Percentiles rank a stretch among this genome's conserved stretches.
These are phyloP conservation scores for Teratosphaeriaceae sp. DNA, from an alignment of 2,329 filamentous ascomycete genomes.

Conservation along the genomic window DNA sequence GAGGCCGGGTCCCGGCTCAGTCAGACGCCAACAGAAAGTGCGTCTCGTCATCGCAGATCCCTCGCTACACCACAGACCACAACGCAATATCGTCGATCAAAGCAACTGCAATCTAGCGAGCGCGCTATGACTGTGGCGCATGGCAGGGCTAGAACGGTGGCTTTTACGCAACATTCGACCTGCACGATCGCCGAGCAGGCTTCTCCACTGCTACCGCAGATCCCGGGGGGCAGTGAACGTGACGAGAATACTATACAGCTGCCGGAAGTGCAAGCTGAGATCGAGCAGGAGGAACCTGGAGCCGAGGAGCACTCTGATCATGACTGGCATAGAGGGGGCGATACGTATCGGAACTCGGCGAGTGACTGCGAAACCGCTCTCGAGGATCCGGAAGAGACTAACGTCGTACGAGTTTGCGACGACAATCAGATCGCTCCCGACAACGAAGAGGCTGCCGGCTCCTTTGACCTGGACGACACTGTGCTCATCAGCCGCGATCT, in stretches of 20 bases:
- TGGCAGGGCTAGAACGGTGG: conserved; percentile 16
- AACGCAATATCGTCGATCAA: conserved; percentile 16
- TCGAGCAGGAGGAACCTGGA: too few species aligned
- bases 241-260: too few species aligned
- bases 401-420: not conserved
- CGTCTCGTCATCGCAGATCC: conserved; percentile 3
- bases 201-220: not conserved
- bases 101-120: conserved; percentile 12
- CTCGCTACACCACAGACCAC: conserved; percentile 23
- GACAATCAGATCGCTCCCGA: not conserved
- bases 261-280: too few species aligned
- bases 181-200: conserved; percentile 8
- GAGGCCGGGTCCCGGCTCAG: conserved; percentile 9
- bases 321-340: too few species aligned
- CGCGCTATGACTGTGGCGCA: conserved; percentile 21
- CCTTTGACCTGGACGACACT: conserved; percentile 11
- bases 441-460: not conserved
- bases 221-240: too few species aligned
- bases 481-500: conserved; percentile 12
- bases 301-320: too few species aligned
- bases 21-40: conserved; percentile 17
- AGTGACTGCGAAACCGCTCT: too few species aligned
- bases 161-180: conserved; percentile 13
- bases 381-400: conserved; percentile 2
- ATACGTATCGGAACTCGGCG: too few species aligned